Base-by-base conservation (phyloP, 306 rosid species). In the Citrullus colocynthis region DNA sequence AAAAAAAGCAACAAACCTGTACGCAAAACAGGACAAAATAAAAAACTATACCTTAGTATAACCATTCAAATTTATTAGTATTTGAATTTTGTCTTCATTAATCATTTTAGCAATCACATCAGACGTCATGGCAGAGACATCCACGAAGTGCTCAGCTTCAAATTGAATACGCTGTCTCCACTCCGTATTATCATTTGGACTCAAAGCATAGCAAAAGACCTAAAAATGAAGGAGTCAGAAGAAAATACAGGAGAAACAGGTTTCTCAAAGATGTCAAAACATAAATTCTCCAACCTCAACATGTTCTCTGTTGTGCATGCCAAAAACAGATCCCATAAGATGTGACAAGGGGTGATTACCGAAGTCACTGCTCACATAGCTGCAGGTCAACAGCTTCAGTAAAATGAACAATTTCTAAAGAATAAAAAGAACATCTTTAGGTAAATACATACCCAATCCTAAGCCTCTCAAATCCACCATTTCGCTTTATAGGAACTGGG, bases 201-300 rank as follows among this genome's bases (percentile, higher is more conserved):
- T 91, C 91, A 96, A 88, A 72, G 93, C 99, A 87, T 96, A 96
- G 80, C 99, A 96, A 83, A 91, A 92, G 36, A 96, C 93, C 99
- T 96, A 75, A 9, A 84, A n/a, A 82, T 41, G 76, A 55, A 73
- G 62, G 52, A 24, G 14, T 34, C 7, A 32, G 14, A 77, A 45
- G 9, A 61, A 59, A 24, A 74, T 12, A 42, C 2, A 49, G 36
- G 54, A 36, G 64, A 71, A 70, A 57, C 10, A 1, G 18, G 74
- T 42, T 77, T 18, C 41, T 54, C 34, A 34, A 75, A 51, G 14
- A 55, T 45, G 11, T 11, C 36, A 17, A 73, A 56, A 70, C 30
- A 10, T 10, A 65, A 62, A 17, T 51, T 45, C 57, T 63, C 85
- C 76, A 79, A 94, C 98, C 98, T 91, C 97, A 30, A 94, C 93